phyloP scores from a whole-genome alignment of 148 eudicot species.

The Euryodendron excelsum region DNA sequence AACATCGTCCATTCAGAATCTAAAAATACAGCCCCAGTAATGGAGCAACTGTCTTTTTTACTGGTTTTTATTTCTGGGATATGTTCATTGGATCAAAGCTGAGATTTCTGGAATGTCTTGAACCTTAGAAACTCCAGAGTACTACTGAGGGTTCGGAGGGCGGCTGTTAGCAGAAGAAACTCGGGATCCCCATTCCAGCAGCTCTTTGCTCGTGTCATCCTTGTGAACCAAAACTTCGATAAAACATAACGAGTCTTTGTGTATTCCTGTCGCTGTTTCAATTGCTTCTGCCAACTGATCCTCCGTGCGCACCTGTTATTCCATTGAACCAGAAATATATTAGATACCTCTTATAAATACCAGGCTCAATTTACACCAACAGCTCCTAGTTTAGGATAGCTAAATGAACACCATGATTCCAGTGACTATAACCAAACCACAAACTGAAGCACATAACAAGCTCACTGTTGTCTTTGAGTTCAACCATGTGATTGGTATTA shows the following conservation, averaged over 20 bases:
- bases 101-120: neutral
- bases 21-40: neutral
- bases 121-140: neutral
- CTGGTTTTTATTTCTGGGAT: neutral
- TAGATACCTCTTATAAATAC: neutral
- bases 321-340: neutral
- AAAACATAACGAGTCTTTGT: slow-evolving; percentile 67
- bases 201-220: slow-evolving; percentile 77
- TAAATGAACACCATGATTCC: neutral
- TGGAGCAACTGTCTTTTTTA: neutral
- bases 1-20: neutral
- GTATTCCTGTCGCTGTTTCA: slow-evolving; percentile 38
- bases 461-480: neutral
- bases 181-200: slow-evolving; percentile 86
- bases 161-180: slow-evolving; percentile 74
- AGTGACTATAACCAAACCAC: neutral
- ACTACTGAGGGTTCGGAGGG: slow-evolving; percentile 72
- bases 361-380: neutral
- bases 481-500: neutral
- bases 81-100: neutral
- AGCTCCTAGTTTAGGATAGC: neutral
- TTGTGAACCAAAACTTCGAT: slow-evolving; percentile 76
- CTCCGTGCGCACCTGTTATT: slow-evolving; percentile 55
- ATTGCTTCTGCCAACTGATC: slow-evolving; percentile 67
- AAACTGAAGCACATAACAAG: neutral